Percentiles rank a stretch among this genome's conserved stretches.
Evolutionary conservation across 176 grass and related monocot genomes (phyloP).

Genomic region (Juncus inflexus): DNA sequence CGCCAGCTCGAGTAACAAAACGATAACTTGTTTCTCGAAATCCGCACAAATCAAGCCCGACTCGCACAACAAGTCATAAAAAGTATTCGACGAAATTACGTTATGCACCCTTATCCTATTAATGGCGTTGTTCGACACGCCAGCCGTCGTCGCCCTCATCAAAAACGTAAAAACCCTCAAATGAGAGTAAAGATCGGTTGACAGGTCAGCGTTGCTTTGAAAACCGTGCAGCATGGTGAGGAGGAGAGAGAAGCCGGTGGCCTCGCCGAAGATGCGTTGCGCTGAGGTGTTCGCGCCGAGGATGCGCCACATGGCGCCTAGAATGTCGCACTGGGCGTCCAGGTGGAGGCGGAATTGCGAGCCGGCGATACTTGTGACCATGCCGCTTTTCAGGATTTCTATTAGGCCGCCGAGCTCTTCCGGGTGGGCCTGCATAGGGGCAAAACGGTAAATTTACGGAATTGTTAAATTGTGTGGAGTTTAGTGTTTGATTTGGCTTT

Average conservation of each 20-base stretch:
- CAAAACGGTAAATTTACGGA: too few relatives aligned
- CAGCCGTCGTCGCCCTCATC: conserved; percentile 87
- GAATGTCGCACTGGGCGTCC: conserved; percentile 88
- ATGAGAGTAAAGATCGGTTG: conserved; percentile 51
- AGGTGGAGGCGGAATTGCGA: conserved; percentile 87
- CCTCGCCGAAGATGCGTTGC: conserved; percentile 94
- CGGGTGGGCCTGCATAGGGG: conserved; percentile 73
- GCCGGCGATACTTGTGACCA: conserved; percentile 77
- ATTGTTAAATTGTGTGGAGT: too few relatives aligned
- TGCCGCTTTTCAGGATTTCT: conserved; percentile 94
- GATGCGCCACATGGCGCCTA: conserved; percentile 93
- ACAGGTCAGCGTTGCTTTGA: conserved; percentile 50
- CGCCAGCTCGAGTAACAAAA: conserved; percentile 96
- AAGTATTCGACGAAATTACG: conserved; percentile 78
- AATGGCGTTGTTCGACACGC: conserved; percentile 77
- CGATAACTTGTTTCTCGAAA: conserved; percentile 88
- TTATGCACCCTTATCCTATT: conserved; percentile 87
- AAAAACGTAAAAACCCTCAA: conserved; percentile 84
- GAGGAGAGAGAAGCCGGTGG: conserved; percentile 95
- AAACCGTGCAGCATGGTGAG: conserved; percentile 85
- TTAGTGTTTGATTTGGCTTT: background rate
- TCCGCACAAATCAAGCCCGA: conserved; percentile 90
- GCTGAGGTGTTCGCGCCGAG: conserved; percentile 80
- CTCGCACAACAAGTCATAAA: conserved; percentile 94
- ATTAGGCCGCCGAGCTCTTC: conserved; percentile 89